Conservation (phyloP, 192 early-diverging fungal genomes). For the Tieghemiomyces parasiticus region DNA sequence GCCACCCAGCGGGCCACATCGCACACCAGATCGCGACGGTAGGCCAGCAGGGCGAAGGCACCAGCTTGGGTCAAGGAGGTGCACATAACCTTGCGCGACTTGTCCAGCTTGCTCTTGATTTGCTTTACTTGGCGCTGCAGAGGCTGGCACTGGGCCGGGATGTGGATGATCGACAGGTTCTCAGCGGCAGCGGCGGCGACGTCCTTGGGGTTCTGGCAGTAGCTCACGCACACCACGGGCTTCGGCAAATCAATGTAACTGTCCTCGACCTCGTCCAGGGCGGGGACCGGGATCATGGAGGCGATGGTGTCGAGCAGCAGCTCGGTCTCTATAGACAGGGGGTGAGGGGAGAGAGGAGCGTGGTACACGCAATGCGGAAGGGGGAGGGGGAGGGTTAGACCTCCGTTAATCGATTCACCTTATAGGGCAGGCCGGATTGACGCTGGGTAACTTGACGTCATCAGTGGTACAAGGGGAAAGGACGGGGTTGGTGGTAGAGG, state of each 20-base stretch:
- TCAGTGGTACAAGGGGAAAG: too few species aligned
- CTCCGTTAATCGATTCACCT: too few species aligned
- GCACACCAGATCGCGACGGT: not conserved
- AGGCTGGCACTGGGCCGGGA: constrained; percentile 1
- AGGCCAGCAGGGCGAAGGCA: not conserved
- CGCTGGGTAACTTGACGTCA: too few species aligned
- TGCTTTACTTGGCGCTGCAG: constrained; percentile 4
- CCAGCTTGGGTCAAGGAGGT: not conserved
- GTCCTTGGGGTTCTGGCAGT: constrained; percentile 8
- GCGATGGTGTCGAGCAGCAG: not conserved
- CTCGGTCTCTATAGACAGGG: too few species aligned
- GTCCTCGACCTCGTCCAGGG: not conserved
- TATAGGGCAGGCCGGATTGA: too few species aligned
- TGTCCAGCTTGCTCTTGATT: not conserved
- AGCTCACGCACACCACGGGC: constrained; percentile 4
- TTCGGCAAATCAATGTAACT: not conserved
- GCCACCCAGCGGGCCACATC: constrained; percentile 1
- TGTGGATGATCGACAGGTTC: constrained; percentile 4
- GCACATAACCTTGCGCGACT: not conserved
- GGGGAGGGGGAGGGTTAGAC: too few species aligned
- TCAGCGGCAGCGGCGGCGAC: not conserved
- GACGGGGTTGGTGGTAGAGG: too few species aligned
- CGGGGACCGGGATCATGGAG: not conserved
- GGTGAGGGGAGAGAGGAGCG: too few species aligned
- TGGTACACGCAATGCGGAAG: too few species aligned